phyloP scores from a whole-genome alignment of 1,139 yeast species.

The Lodderomyces margitis region DNA sequence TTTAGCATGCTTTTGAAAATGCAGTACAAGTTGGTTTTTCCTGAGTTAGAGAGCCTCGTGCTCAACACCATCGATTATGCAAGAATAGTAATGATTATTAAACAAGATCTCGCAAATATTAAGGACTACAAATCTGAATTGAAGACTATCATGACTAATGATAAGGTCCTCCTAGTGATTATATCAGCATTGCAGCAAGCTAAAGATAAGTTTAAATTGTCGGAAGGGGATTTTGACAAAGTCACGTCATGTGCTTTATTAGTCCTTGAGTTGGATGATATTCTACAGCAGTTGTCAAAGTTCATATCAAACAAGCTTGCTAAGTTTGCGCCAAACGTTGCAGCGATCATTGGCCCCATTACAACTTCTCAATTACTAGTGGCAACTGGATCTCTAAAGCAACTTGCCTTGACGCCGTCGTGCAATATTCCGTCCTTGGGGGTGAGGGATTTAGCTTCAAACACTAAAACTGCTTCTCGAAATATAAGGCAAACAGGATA shows the following conservation, averaged over 20 bases:
- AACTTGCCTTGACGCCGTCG: conserved; percentile 70
- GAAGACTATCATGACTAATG: conserved; percentile 48
- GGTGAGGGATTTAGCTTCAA: conserved; percentile 50
- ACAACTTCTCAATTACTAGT: conserved; percentile 76
- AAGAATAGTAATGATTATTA: conserved; percentile 48
- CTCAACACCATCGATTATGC: conserved; percentile 68
- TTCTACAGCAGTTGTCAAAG: conserved; percentile 43
- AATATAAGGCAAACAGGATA: conserved; percentile 67
- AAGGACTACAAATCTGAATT: conserved; percentile 35
- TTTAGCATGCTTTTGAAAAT: conserved; percentile 52
- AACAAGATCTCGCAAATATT: conserved; percentile 45
- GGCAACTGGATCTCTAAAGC: conserved; percentile 68
- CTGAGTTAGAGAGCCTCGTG: conserved; percentile 67
- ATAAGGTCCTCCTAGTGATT: conserved; percentile 67
- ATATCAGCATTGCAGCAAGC: conserved; percentile 62
- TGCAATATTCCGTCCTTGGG: conserved; percentile 85
- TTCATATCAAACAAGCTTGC: conserved; percentile 60
- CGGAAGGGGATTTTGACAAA: conserved; percentile 34
- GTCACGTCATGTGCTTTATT: conserved; percentile 49
- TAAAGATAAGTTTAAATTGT: conserved; percentile 25
- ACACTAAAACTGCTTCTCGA: conserved; percentile 20
- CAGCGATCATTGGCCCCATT: conserved; percentile 68
- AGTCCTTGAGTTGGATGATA: conserved; percentile 44
- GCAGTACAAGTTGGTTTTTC: conserved; percentile 61
- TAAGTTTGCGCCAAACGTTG: conserved; percentile 75